phyloP scores from a whole-genome alignment of 2,329 filamentous ascomycete genomes.

The Aureobasidium lini region DNA sequence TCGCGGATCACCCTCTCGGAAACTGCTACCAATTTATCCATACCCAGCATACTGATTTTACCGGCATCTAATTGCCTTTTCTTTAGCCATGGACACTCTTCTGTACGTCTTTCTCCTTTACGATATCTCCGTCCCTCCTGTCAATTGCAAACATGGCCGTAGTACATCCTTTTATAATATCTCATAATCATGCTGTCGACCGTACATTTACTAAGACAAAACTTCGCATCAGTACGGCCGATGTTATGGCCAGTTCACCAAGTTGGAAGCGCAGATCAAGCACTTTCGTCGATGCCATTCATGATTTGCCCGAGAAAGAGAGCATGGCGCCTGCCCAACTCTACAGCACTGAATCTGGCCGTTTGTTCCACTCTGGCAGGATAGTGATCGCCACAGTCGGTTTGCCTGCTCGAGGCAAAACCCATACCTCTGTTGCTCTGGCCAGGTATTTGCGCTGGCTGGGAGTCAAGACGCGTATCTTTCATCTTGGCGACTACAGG shows the following conservation, averaged over 20 bases:
- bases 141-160: neutral
- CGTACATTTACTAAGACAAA: constrained; percentile 27
- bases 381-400: constrained; percentile 98
- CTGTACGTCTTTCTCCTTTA: constrained; percentile 41
- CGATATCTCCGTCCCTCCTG: neutral
- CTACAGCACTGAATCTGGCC: constrained; percentile 95
- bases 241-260: constrained; percentile 84
- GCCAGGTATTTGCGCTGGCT: constrained; percentile 94
- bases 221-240: constrained; percentile 59
- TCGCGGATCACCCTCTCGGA: neutral
- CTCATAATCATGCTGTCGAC: constrained; percentile 56
- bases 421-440: constrained; percentile 93
- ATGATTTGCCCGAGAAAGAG: constrained; percentile 77
- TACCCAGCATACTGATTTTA: neutral
- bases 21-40: neutral
- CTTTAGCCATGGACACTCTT: constrained; percentile 50
- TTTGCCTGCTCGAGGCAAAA: constrained; percentile 90
- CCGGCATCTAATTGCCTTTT: neutral
- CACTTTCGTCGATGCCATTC: constrained; percentile 94
- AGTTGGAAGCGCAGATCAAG: constrained; percentile 88
- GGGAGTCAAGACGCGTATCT: constrained; percentile 95
- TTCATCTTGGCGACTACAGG: constrained; percentile 94
- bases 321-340: constrained; percentile 91
- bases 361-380: constrained; percentile 91
- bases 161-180: constrained; percentile 6